A percentile compares a stretch with the other conserved stretches of the same genome.
These are phyloP conservation scores for Rhizopogon salebrosus DNA, from an alignment of 768 basidiomycete genomes.

Conservation along the genomic window DNA sequence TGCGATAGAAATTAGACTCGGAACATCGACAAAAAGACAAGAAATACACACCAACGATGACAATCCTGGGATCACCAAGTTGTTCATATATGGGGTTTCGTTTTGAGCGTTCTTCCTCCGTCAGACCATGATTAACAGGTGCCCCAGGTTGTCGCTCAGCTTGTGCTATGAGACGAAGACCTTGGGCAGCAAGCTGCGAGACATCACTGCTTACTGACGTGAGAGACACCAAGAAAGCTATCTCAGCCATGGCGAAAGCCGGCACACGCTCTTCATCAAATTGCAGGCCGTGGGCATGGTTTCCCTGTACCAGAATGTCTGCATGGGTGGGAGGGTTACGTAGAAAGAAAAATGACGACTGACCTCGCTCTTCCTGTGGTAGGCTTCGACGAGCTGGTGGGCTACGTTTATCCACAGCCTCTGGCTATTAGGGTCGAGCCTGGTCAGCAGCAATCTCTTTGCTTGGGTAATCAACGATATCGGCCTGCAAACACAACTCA, in stretches of 20 bases:
- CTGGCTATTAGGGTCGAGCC: slow-evolving; percentile 57
- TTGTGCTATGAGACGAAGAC: slow-evolving; percentile 62
- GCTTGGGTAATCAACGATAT: slow-evolving; percentile 39
- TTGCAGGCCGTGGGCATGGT: slow-evolving; percentile 47
- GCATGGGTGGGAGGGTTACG: not conserved
- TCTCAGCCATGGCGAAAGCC: slow-evolving; percentile 65
- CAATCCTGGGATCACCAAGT: slow-evolving; percentile 68
- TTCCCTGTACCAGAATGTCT: slow-evolving; percentile 24
- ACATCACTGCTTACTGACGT: slow-evolving; percentile 65
- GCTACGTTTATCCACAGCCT: slow-evolving; percentile 65
- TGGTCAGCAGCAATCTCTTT: slow-evolving; percentile 52
- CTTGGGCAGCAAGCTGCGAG: slow-evolving; percentile 62
- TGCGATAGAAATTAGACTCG: slow-evolving; percentile 19
- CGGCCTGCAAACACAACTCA: slow-evolving; percentile 11
- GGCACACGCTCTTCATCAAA: slow-evolving; percentile 47
- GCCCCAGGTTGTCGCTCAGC: slow-evolving; percentile 60
- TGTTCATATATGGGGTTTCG: slow-evolving; percentile 74
- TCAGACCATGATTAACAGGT: slow-evolving; percentile 43
- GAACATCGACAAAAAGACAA: not conserved
- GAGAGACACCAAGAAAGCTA: slow-evolving; percentile 66
- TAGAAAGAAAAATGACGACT: slow-evolving; percentile 7
- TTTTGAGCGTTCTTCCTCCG: slow-evolving; percentile 60
- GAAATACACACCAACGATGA: slow-evolving; percentile 55
- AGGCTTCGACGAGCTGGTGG: slow-evolving; percentile 55
- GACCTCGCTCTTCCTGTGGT: slow-evolving; percentile 45